A percentile compares a stretch with the other conserved stretches of the same genome.
Evolutionary conservation across 1,139 yeast genomes (phyloP).

Genomic region (Nakaseomyces sp.): DNA sequence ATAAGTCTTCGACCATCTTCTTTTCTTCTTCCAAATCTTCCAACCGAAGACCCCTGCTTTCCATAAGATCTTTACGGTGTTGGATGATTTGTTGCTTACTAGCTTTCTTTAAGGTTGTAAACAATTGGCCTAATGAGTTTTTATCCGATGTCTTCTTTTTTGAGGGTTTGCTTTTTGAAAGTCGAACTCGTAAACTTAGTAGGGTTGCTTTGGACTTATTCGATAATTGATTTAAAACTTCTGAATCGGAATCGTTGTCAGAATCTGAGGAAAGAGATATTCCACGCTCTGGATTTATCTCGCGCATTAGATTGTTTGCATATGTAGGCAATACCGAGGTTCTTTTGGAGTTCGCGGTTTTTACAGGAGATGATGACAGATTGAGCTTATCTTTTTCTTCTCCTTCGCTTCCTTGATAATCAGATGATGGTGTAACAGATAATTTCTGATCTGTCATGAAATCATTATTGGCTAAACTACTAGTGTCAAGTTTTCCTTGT

Average conservation of each 20-base stretch:
- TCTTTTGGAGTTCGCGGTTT: neutral
- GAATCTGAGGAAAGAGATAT: constrained; percentile 15
- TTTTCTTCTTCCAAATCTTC: constrained; percentile 29
- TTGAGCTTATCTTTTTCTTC: neutral
- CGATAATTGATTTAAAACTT: constrained; percentile 9
- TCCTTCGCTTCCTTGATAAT: constrained; percentile 1
- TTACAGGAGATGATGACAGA: neutral
- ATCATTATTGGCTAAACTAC: neutral
- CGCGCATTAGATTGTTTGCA: constrained; percentile 17
- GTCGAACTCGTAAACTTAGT: constrained; percentile 32
- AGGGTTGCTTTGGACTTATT: constrained; percentile 31
- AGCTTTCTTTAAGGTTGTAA: constrained; percentile 26
- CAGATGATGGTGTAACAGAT: constrained; percentile 3
- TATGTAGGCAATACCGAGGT: constrained; percentile 14
- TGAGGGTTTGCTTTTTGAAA: constrained; percentile 26
- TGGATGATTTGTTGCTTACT: constrained; percentile 30
- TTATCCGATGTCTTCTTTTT: constrained; percentile 11
- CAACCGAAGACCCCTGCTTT: constrained; percentile 21
- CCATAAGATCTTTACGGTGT: constrained; percentile 24
- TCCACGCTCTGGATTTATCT: constrained; percentile 10
- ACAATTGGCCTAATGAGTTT: constrained; percentile 22
- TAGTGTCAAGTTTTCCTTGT: neutral
- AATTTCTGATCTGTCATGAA: neutral
- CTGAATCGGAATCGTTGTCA: constrained; percentile 12
- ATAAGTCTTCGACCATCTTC: constrained; percentile 38